phyloP scores from a whole-genome alignment of 1,139 yeast species.

The Pichia sp. region DNA sequence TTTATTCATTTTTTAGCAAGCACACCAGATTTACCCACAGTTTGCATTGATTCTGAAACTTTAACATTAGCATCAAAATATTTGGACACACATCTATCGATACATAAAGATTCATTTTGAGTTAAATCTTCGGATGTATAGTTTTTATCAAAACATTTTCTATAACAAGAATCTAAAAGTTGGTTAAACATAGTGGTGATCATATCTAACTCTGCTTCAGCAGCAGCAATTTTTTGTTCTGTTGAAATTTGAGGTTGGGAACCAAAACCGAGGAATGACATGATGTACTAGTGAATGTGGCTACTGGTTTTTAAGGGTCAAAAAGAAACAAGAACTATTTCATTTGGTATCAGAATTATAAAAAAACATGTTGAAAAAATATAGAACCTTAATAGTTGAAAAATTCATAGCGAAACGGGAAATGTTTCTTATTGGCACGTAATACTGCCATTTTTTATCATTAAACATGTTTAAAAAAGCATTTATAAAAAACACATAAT shows the following conservation, averaged over 20 bases:
- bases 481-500: too few relatives aligned
- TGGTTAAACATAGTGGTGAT: constrained; percentile 97
- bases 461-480: too few relatives aligned
- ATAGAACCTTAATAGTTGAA: too few relatives aligned
- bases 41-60: constrained; percentile 67
- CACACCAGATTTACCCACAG: constrained; percentile 30
- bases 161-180: constrained; percentile 75
- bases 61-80: constrained; percentile 94
- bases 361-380: too few relatives aligned
- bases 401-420: too few relatives aligned
- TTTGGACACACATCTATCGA: constrained; percentile 96
- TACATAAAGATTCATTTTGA: constrained; percentile 83
- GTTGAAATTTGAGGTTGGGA: constrained; percentile 56
- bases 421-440: constrained; percentile 8
- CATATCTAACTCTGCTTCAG: constrained; percentile 88
- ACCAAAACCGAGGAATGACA: constrained; percentile 87
- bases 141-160: constrained; percentile 67
- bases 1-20: constrained; percentile 16
- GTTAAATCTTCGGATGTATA: constrained; percentile 74
- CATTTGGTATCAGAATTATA: too few relatives aligned
- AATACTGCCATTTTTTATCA: constrained; percentile 10
- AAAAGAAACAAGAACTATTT: too few relatives aligned
- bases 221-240: constrained; percentile 75
- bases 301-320: too few relatives aligned
- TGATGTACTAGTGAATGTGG: constrained; percentile 19